phyloP scores from a whole-genome alignment of 768 basidiomycete genomes.

The Podaxis sp. region DNA sequence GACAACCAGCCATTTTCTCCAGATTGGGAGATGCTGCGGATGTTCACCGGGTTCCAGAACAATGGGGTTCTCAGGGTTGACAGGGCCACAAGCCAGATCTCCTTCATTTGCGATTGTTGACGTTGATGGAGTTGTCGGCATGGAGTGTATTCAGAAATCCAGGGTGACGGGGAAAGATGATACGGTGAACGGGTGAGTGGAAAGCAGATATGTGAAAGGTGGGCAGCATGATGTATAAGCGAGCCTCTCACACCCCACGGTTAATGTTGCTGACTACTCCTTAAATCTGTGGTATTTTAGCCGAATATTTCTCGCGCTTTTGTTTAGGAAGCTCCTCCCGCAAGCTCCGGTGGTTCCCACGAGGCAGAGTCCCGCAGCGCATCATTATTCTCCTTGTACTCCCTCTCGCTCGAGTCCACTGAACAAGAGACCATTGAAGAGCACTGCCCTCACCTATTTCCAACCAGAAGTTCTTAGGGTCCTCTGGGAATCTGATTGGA shows the following conservation, averaged over 20 bases:
- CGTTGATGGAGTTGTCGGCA: neutral
- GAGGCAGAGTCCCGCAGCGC: neutral
- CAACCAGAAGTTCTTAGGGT: no score
- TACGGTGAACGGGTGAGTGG: neutral
- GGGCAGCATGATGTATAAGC: neutral
- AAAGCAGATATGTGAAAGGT: neutral
- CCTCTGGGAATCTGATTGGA: no score
- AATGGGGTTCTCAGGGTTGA: neutral
- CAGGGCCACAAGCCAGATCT: neutral
- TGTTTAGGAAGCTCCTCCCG: neutral
- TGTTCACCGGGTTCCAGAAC: conserved; percentile 36
- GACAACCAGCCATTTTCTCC: conserved; percentile 47
- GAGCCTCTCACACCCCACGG: neutral
- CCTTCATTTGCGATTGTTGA: neutral
- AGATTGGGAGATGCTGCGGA: conserved; percentile 33
- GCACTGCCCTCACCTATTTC: no score
- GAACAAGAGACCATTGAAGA: no score
- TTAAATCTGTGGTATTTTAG: neutral
- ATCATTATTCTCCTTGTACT: neutral
- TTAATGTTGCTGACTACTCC: neutral
- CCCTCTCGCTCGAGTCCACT: no score
- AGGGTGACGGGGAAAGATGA: neutral
- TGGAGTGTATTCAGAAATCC: neutral
- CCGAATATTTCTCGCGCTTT: neutral
- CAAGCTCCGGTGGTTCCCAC: neutral